Conservation (phyloP, 1,139 yeast species). For the Taiozyma sp. region DNA sequence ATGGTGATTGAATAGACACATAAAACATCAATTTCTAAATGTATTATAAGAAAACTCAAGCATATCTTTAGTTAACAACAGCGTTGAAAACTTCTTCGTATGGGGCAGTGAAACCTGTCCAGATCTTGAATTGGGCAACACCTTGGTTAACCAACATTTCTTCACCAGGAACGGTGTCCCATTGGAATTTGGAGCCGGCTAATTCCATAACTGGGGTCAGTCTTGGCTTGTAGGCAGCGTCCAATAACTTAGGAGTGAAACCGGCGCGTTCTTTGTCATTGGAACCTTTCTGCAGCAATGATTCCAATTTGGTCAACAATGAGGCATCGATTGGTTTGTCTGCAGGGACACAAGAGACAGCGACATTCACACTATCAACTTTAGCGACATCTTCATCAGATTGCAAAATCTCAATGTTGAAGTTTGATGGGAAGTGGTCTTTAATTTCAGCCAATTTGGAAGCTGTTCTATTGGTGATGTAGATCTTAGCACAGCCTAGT, state of each 20-base stretch:
- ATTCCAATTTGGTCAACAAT: constrained; percentile 43
- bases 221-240: constrained; percentile 90
- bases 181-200: constrained; percentile 54
- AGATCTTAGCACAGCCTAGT: constrained; percentile 75
- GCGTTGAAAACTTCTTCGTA: constrained; percentile 56
- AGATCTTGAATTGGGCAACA: constrained; percentile 73
- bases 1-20: constrained; percentile 6
- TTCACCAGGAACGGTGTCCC: constrained; percentile 82
- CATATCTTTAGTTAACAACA: constrained; percentile 31
- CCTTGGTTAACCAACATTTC: constrained; percentile 95
- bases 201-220: constrained; percentile 80
- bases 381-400: constrained; percentile 38
- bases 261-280: constrained; percentile 26
- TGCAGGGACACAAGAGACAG: constrained; percentile 88
- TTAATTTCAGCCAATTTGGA: constrained; percentile 59
- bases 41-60: background rate
- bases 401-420: constrained; percentile 57
- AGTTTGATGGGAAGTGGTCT: constrained; percentile 55
- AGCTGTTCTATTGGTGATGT: constrained; percentile 76
- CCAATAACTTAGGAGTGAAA: constrained; percentile 58
- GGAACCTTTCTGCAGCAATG: constrained; percentile 39
- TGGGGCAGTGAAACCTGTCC: constrained; percentile 71
- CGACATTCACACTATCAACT: constrained; percentile 48
- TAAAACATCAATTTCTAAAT: background rate
- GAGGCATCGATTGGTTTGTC: constrained; percentile 64